A percentile compares a stretch with the other conserved stretches of the same genome.
These are phyloP conservation scores for Selaginella moellendorffii DNA, from an alignment of 75 land plant species.

Conservation along the genomic window DNA sequence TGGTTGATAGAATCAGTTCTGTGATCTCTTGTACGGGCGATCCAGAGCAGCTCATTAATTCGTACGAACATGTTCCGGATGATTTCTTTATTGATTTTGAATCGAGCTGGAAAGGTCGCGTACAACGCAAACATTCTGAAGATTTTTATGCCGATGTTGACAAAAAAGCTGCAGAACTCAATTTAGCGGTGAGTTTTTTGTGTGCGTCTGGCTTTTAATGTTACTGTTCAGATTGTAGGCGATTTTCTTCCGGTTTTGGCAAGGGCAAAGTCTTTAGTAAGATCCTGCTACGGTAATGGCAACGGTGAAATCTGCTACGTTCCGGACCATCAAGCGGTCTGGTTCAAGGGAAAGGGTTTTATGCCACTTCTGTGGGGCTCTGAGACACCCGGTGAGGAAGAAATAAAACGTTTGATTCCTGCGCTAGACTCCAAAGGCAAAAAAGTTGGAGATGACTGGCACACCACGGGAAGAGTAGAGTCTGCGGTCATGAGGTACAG, in stretches of 20 bases:
- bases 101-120: conserved; percentile 76
- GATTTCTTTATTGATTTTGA: conserved; percentile 83
- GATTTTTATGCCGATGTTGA: conserved; percentile 49
- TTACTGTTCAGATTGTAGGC: conserved; percentile 42
- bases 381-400: conserved; percentile 63
- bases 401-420: conserved; percentile 53
- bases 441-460: conserved; percentile 80
- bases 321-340: conserved; percentile 62
- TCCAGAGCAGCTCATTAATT: conserved; percentile 36
- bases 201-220: background rate
- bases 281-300: conserved; percentile 21
- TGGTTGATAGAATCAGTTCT: background rate
- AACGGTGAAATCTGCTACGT: conserved; percentile 69
- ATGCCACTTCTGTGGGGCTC: conserved; percentile 56
- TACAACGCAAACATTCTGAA: conserved; percentile 57
- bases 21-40: conserved; percentile 24
- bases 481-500: conserved; percentile 47
- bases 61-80: conserved; percentile 33
- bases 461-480: conserved; percentile 58
- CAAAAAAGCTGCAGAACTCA: conserved; percentile 41
- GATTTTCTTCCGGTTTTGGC: conserved; percentile 65
- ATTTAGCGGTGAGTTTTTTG: conserved; percentile 30
- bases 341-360: conserved; percentile 86
- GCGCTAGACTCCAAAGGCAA: conserved; percentile 70
- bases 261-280: conserved; percentile 43